Evolutionary conservation across 768 basidiomycete species (phyloP), one percentile per base, ranked within the genome.

Genomic region (Suillus variegatus): DNA sequence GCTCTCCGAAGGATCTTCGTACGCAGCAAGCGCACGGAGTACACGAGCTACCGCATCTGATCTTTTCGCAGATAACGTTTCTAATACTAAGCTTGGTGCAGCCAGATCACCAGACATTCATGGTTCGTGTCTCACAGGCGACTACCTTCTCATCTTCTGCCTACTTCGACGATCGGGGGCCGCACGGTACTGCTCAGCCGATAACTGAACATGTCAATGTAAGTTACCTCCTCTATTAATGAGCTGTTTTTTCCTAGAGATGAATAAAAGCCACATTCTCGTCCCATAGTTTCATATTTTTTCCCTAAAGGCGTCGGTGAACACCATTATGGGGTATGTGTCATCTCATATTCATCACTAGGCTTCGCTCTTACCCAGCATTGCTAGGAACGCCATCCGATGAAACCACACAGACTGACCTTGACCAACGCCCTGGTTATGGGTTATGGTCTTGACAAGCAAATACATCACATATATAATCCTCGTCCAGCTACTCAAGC

Each of bases 351-450:
- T 8, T 3, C 14, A 38, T 51, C 63, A 41, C 47, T 63, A 43
- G 25, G 51, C 32, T 36, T 52, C 52, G 62, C 56, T 49, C 54
- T 57, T 52, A 68, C 63, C 64, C 66, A 56, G 51, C 49, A 12
- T 36, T 47, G 32, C 61, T 70, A 99, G 97, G 95, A 97, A 86
- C 87, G 91, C 57, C 97, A 99, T 79, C 97, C 97, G 3, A 99
- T 99, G 97, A 97, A 98, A 76, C 97, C 97, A 5, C 95, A 97
- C 71, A 86, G 97, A 32, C 79, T 99, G n/a, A 95, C 97, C 3
- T 78, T 99, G 62, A 99, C 97, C 20, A 99, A 98, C 70, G 90
- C 95, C 2, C 85, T 99, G 56, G 96, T 99, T 14, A 86, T 97
- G 78, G 97, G 96, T 0, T 99, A 99, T 73, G 97, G 95, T 18